Base-by-base conservation (phyloP, 768 basidiomycete genomes). In the Cyclocybe cylindracea region DNA sequence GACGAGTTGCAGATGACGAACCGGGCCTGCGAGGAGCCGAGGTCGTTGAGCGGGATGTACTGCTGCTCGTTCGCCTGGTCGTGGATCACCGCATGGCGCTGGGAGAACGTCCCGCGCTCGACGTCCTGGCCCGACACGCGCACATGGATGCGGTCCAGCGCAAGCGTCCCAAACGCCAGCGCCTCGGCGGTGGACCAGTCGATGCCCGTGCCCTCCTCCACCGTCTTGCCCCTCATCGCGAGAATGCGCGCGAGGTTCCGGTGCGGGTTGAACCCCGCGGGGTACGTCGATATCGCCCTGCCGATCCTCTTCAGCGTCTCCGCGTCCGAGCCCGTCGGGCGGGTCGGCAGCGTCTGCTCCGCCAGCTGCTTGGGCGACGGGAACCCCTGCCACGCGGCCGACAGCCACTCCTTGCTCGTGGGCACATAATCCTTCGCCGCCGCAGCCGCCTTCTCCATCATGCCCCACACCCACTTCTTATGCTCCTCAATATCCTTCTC, bases 131-230 rank as follows among this genome's bases (percentile, higher is more conserved):
- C 96, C 0, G 94, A 97, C 1, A 99, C 78, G 56, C 96, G 91
- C 43, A 99, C 90, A 67, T 98, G 94, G 45, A 87, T 88, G 61
- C 91, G 91, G 71, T 98, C 95, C 38, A 97, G 79, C 8, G 91
- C 91, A 37, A 99, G 86, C 5, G 94, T 80, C 52, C 96, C 97
- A 63, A 98, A 91, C 0, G 97, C 97, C 48, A 99, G 85, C 0
- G 97, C 94, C 73, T 99, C 97, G 39, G 97, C 96, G 16, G 96
- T 99, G 2, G 96, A 89, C 94, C 94, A 98, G 70, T 99, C 97
- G 61, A 98, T 96, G 71, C 89, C 89, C 50, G 67, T 77, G 44
- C 94, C 97, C 54, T 98, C 94, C 61, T 92, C 86, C 10, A 98
- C 86, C 0, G 88, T 85, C 79, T 94, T 93, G 16, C 93, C 95